Base-by-base conservation (phyloP, 192 early-diverging fungal genomes). In the Coemansia sp. region DNA sequence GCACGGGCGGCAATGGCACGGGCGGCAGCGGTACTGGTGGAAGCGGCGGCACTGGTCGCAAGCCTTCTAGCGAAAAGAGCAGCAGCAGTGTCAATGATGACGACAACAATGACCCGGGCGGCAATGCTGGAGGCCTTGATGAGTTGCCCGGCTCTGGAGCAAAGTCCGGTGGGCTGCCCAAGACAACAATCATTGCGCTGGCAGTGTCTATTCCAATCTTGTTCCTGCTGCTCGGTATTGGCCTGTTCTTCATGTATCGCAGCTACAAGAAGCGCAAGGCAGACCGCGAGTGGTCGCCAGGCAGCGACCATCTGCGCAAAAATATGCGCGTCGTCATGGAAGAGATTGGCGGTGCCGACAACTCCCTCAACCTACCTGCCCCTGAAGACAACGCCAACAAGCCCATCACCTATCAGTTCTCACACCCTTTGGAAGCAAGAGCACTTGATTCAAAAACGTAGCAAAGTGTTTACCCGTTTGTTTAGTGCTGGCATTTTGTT, bases 211-310 rank as follows among this genome's bases (percentile, higher is more conserved):
- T 48, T 58, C 69, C 34, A 62, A 35, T 11, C 59, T 21, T 42
- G 51, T 70, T 10, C 33, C 68, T 71, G 65, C 38, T 69, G 1
- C 45, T 80, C 34, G 69, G 57, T 8, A 34, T 71, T 23, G 48
- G 64, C 6, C 60, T 37, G 9, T 80, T 56, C 37, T 36, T 74
- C 33, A 24, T 69, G 38, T 79, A 56, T 50, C 69, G 62, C 23
- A 61, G 48, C 36, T 65, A 61, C 60, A 73, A 65, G 62, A 73
- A 61, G 23, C 60, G 58, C 34, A 59, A 63, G 46, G 46, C 56
- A 0, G 56, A 58, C 34, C 16, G 56, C 33, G 28, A 58, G 56
- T 58, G 56, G 56, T 23, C 24, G 4, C 56, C 56, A 2, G 56
- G 56, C 20, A 58, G 34, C 56, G 36, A n/a, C 56, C 16, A 34